Evolutionary conservation across 345 rosid genomes (phyloP).

Genomic region (Acer campestre): DNA sequence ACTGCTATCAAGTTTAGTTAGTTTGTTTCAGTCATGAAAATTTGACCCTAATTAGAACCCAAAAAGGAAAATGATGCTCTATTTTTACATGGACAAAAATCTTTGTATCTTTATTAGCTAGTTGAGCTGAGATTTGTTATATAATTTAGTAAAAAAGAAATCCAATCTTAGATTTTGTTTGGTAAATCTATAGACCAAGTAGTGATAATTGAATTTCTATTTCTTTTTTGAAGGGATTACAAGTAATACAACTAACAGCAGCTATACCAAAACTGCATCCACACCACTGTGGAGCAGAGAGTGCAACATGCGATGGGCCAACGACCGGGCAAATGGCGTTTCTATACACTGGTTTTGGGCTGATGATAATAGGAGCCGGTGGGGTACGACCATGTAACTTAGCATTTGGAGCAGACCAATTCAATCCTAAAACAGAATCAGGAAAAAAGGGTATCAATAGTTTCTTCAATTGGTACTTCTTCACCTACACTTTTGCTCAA

Average conservation of each 20-base stretch:
- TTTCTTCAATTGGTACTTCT: constrained; percentile 90
- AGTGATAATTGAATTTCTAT: not conserved
- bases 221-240: constrained; percentile 49
- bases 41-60: not conserved
- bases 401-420: constrained; percentile 84
- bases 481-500: constrained; percentile 77
- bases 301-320: constrained; percentile 50
- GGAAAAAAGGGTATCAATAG: constrained; percentile 77
- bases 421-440: constrained; percentile 65
- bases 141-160: not conserved
- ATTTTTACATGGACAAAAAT: not conserved
- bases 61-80: not conserved
- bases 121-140: too few species aligned
- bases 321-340: constrained; percentile 58
- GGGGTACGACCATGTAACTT: constrained; percentile 79
- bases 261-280: constrained; percentile 64
- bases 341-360: constrained; percentile 46
- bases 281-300: constrained; percentile 35
- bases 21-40: not conserved
- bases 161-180: not conserved
- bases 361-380: constrained; percentile 69
- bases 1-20: not conserved
- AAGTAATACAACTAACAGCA: constrained; percentile 60
- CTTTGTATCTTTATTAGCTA: too few species aligned
- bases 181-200: not conserved